These are phyloP conservation scores for Kodamaea derodonti DNA, from an alignment of 1,139 yeast genomes.

Conservation along the genomic window DNA sequence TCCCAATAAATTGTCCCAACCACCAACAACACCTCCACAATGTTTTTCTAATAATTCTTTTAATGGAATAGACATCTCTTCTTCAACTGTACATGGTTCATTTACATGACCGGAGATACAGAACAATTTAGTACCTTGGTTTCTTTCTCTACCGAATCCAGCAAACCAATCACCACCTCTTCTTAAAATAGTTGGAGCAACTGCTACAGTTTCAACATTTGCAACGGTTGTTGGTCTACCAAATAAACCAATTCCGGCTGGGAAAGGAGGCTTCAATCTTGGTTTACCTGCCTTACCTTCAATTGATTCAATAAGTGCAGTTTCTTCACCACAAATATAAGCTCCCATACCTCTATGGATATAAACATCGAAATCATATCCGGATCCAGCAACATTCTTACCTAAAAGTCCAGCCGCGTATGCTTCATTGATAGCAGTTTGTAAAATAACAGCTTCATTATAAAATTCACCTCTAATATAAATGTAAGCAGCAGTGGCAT, in stretches of 20 bases:
- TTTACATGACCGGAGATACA: slow-evolving; percentile 88
- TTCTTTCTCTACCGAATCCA: slow-evolving; percentile 78
- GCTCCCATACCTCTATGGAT: slow-evolving; percentile 93
- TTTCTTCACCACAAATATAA: slow-evolving; percentile 87
- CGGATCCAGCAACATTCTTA: slow-evolving; percentile 81
- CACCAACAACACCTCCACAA: slow-evolving; percentile 87
- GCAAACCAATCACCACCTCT: slow-evolving; percentile 89
- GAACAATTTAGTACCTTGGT: slow-evolving; percentile 74
- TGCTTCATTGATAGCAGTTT: slow-evolving; percentile 81
- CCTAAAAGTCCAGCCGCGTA: slow-evolving; percentile 77
- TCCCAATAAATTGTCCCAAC: slow-evolving; percentile 86
- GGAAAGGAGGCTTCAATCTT: slow-evolving; percentile 89
- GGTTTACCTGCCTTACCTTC: slow-evolving; percentile 95
- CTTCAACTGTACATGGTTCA: slow-evolving; percentile 89
- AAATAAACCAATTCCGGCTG: slow-evolving; percentile 87
- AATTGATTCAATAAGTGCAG: slow-evolving; percentile 78
- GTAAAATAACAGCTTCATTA: slow-evolving; percentile 69
- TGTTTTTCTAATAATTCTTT: slow-evolving; percentile 78
- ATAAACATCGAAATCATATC: slow-evolving; percentile 76
- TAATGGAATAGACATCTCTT: slow-evolving; percentile 86
- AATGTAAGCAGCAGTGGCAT: slow-evolving; percentile 87
- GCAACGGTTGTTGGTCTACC: slow-evolving; percentile 90
- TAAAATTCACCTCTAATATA: slow-evolving; percentile 88
- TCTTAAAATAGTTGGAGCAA: slow-evolving; percentile 82
- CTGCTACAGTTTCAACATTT: slow-evolving; percentile 85